Percentiles rank a stretch among this genome's conserved stretches.
Evolutionary conservation across 176 grass and related monocot genomes (phyloP).

Genomic region (Triticum turgidum): DNA sequence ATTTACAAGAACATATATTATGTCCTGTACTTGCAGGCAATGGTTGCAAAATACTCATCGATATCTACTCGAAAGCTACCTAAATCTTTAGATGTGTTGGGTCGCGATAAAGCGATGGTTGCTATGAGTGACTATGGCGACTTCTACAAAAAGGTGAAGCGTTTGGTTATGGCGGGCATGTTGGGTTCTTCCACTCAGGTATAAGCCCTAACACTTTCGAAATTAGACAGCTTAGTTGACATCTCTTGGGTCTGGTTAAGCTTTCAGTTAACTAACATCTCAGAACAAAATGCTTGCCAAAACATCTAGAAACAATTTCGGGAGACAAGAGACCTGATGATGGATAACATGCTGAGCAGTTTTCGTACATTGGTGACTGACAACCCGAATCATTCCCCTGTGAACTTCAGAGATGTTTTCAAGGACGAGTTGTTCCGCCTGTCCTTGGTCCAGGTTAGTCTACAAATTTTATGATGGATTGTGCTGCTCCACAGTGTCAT

Average conservation of each 20-base stretch:
- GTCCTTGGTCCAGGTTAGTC: slow-evolving; percentile 62
- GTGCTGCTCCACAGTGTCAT: background rate
- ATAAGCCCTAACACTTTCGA: background rate
- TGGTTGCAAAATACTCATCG: too few species aligned
- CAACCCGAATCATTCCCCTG: slow-evolving; percentile 34
- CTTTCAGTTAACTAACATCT: background rate
- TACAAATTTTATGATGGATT: background rate
- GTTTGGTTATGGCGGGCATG: slow-evolving; percentile 57
- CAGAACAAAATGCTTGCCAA: background rate
- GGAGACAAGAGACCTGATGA: slow-evolving; percentile 48
- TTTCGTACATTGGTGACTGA: background rate
- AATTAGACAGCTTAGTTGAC: background rate
- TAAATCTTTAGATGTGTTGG: slow-evolving; percentile 30
- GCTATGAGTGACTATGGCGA: slow-evolving; percentile 76
- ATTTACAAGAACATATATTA: background rate
- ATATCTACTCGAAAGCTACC: too few species aligned
- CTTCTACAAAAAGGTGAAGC: slow-evolving; percentile 74
- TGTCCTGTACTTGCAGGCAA: too few species aligned
- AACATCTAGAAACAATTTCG: slow-evolving; percentile 61
- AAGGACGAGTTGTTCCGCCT: slow-evolving; percentile 63
- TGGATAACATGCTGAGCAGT: slow-evolving; percentile 42
- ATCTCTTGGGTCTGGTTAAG: background rate
- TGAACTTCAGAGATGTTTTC: slow-evolving; percentile 71
- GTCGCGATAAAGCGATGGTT: slow-evolving; percentile 68
- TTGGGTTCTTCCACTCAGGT: slow-evolving; percentile 71